phyloP scores from a whole-genome alignment of 192 early-diverging fungal genomes.

The Nowakowskiella sp. region DNA sequence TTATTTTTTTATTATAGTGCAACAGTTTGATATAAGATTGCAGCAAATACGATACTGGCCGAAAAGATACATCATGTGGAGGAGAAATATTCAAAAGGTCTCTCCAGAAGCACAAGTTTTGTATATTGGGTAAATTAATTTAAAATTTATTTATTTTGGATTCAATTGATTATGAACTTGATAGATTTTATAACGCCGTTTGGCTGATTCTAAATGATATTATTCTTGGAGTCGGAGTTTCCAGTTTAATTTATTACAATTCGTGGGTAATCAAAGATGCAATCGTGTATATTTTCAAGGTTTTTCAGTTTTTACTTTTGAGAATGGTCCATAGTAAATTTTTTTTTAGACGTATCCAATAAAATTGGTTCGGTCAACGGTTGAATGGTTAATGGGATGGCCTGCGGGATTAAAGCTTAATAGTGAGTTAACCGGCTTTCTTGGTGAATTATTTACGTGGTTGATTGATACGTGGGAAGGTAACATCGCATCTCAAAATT shows the following conservation, averaged over 20 bases:
- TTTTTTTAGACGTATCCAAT: conserved; percentile 58
- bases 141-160: conserved; percentile 9
- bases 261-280: conserved; percentile 46
- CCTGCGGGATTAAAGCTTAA: conserved; percentile 97
- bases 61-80: conserved; percentile 69
- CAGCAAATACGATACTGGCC: conserved; percentile 83
- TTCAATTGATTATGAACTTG: neutral
- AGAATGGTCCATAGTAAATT: neutral
- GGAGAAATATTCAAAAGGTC: conserved; percentile 46
- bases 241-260: conserved; percentile 61
- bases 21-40: conserved; percentile 82
- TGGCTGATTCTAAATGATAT: conserved; percentile 94
- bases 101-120: conserved; percentile 53
- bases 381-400: conserved; percentile 84
- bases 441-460: conserved; percentile 88
- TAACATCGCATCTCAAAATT: conserved; percentile 12
- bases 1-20: conserved; percentile 45
- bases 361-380: conserved; percentile 57
- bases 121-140: conserved; percentile 60
- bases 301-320: conserved; percentile 1
- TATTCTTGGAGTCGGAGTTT: conserved; percentile 74
- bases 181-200: conserved; percentile 87
- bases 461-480: conserved; percentile 80
- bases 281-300: conserved; percentile 20
- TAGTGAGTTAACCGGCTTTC: conserved; percentile 73